phyloP scores from a whole-genome alignment of 345 rosid genomes.

The Eucalyptus coolabah region DNA sequence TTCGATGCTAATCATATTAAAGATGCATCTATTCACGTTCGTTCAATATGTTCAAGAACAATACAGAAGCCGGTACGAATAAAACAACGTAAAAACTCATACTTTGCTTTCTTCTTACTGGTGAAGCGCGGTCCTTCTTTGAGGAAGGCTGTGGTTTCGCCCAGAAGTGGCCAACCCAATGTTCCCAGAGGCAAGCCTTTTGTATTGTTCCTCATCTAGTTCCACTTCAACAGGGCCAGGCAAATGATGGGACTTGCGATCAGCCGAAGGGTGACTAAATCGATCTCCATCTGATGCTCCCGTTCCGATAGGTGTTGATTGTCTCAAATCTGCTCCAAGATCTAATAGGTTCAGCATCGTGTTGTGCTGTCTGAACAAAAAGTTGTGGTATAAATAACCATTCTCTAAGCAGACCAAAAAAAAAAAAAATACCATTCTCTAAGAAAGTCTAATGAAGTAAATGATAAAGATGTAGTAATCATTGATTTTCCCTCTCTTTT shows the following conservation, averaged over 20 bases:
- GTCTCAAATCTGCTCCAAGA: background rate
- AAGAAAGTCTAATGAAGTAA: background rate
- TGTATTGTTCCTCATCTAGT: slow-evolving; percentile 51
- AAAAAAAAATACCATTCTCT: background rate
- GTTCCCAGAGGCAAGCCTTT: slow-evolving; percentile 36
- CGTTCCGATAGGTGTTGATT: background rate
- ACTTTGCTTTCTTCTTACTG: slow-evolving; percentile 75
- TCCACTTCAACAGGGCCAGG: slow-evolving; percentile 57
- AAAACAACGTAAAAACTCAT: background rate
- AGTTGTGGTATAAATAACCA: too few relatives aligned
- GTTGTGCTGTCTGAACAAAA: background rate
- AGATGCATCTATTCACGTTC: background rate
- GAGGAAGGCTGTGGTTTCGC: slow-evolving; percentile 87
- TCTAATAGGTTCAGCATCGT: background rate
- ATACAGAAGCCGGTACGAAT: background rate
- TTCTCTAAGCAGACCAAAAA: background rate
- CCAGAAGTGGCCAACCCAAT: slow-evolving; percentile 94
- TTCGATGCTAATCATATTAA: background rate
- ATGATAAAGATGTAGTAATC: background rate
- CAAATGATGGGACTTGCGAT: background rate
- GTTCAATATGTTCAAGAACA: background rate
- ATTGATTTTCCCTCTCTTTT: background rate
- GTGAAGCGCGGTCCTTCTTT: slow-evolving; percentile 85
- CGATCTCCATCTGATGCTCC: background rate
- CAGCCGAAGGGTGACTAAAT: background rate